Evolutionary conservation across 805 yeast species (phyloP).

Genomic region (Candida pseudoglaebosa): DNA sequence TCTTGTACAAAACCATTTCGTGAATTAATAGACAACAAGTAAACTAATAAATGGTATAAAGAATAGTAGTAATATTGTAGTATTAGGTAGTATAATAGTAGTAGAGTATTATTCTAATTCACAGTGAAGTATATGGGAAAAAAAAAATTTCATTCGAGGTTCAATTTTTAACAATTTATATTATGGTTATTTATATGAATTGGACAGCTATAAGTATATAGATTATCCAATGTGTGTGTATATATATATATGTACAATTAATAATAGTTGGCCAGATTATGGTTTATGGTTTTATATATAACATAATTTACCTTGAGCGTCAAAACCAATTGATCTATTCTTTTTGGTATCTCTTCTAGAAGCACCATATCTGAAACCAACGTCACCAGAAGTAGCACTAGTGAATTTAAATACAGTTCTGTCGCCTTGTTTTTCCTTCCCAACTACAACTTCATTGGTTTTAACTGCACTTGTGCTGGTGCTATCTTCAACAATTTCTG

Average conservation of each 20-base stretch:
- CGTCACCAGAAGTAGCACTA: slow-evolving; percentile 73
- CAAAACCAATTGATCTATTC: slow-evolving; percentile 71
- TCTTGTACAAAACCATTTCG: not conserved
- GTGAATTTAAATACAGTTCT: slow-evolving; percentile 70
- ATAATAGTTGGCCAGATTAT: too few relatives aligned
- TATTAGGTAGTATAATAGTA: too few relatives aligned
- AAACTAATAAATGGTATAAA: too few relatives aligned
- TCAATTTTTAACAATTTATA: too few relatives aligned
- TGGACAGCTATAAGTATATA: too few relatives aligned
- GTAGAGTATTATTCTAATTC: not conserved
- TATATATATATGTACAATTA: too few relatives aligned
- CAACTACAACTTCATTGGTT: slow-evolving; percentile 35
- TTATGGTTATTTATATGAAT: too few relatives aligned
- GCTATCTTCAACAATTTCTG: slow-evolving; percentile 34
- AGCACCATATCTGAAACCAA: slow-evolving; percentile 91
- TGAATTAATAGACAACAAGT: too few relatives aligned
- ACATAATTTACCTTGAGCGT: slow-evolving; percentile 60
- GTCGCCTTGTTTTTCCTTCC: slow-evolving; percentile 65
- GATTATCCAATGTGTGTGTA: too few relatives aligned
- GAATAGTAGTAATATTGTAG: not conserved
- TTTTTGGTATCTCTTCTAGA: slow-evolving; percentile 83
- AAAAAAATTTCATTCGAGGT: too few relatives aligned
- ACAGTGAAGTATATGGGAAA: too few relatives aligned
- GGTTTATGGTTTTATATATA: slow-evolving; percentile 21
- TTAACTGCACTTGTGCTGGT: slow-evolving; percentile 13